phyloP scores from a whole-genome alignment of 139 green algal genomes.

The Trebouxia sp. region DNA sequence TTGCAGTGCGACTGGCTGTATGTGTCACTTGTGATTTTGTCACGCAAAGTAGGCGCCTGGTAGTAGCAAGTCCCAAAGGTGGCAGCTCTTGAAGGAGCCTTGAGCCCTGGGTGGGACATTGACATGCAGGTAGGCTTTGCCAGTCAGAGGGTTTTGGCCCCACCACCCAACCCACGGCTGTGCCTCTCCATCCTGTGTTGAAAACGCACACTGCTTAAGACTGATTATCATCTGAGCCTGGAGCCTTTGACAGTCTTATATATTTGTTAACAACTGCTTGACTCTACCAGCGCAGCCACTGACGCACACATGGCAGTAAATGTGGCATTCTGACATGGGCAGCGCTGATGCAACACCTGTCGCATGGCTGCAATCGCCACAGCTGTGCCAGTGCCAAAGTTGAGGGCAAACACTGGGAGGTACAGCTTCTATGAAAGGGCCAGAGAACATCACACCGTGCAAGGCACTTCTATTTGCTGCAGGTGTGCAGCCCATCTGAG shows the following conservation, averaged over 20 bases:
- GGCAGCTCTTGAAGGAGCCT: not conserved
- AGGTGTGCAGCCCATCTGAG: too few relatives aligned
- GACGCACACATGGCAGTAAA: too few relatives aligned
- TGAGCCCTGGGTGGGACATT: not conserved
- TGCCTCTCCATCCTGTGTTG: not conserved
- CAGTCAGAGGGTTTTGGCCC: slow-evolving; percentile 1
- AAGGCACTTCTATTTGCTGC: too few relatives aligned
- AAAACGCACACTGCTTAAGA: not conserved
- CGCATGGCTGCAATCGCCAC: not conserved
- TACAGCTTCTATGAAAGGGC: not conserved
- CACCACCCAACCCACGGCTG: not conserved
- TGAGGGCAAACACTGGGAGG: not conserved
- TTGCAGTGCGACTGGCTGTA: too few relatives aligned
- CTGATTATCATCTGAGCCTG: not conserved
- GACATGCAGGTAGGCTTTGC: not conserved
- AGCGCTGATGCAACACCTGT: not conserved
- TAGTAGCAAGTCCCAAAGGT: not conserved
- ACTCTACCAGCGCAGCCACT: too few relatives aligned
- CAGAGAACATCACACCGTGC: too few relatives aligned
- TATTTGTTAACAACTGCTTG: too few relatives aligned
- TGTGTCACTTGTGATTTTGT: not conserved
- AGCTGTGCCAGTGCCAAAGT: not conserved
- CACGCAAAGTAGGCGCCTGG: not conserved
- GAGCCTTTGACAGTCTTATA: not conserved
- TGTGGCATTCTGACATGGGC: not conserved